These are phyloP conservation scores for Bipolaris zeicola DNA, from an alignment of 2,329 filamentous ascomycete species.

Conservation along the genomic window DNA sequence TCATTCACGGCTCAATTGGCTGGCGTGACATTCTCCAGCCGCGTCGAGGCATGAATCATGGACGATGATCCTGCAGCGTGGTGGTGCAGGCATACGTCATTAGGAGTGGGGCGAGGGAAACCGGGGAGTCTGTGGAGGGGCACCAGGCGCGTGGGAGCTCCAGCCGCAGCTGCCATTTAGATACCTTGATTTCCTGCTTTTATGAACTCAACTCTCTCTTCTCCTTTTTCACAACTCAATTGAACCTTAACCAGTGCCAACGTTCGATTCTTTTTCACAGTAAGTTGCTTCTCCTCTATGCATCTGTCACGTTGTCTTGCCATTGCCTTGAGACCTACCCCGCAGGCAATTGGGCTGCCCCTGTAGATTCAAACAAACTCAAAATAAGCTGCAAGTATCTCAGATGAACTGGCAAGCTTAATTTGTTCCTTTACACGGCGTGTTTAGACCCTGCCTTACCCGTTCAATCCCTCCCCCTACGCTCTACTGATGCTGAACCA, in stretches of 20 bases:
- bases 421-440: neutral
- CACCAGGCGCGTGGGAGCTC: constrained; percentile 1
- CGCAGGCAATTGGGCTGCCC: neutral
- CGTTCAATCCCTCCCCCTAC: neutral
- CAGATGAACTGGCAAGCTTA: neutral
- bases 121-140: constrained; percentile 12
- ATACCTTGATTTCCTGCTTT: constrained; percentile 1
- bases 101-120: constrained; percentile 17
- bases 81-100: constrained; percentile 23
- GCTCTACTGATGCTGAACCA: neutral
- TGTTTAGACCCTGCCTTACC: neutral
- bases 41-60: constrained; percentile 7
- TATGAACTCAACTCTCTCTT: neutral
- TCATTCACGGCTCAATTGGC: neutral
- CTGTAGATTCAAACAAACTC: neutral
- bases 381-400: neutral
- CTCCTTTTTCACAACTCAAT: neutral
- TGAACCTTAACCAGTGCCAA: neutral
- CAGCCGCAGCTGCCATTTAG: constrained; percentile 9
- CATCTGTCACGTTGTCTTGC: neutral
- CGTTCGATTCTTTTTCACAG: neutral
- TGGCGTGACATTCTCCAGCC: neutral
- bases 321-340: neutral
- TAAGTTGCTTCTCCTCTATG: neutral
- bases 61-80: constrained; percentile 8